Base-by-base conservation (phyloP, 2,329 filamentous ascomycete species). In the Hymenoscyphus repandus region DNA sequence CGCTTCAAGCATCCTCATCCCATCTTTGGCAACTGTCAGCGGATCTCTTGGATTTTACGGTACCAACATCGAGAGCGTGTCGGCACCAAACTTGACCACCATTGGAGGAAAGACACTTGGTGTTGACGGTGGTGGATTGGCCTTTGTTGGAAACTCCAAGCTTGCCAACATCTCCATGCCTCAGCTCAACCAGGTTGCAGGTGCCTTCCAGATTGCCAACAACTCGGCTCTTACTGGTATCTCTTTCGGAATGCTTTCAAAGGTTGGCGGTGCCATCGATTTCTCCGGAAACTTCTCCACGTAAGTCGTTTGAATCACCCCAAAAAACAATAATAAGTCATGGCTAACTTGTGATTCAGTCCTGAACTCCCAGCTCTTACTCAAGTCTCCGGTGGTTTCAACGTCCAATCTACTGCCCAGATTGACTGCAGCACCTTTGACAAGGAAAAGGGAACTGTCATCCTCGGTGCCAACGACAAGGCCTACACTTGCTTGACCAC, bases 151-250 rank as follows among this genome's bases (percentile, higher is more conserved):
- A 72, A 86, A 86, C 74, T 69, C 70, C 38, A 67, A 75, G 54
- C 72, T 86, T 45, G 68, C 73, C 67, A 96, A 95, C 79, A 77
- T 96, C 70, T 83, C 85, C 53, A 79, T 95, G 71, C 84, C 86
- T 43, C 42, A 66, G 18, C 77, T 97, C 41, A 77, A 75, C 59
- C 78, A 72, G 49, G 79, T 96, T 64, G 82, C 79, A 60, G 91
- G 89, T 73, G 89, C 86, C 68, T 80, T 95, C 68, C 83, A 86
- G 62, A 82, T 99, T 66, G 85, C 88, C 72, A 95, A 96, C 82
- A 96, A 97, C 84, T 88, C 89, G 54, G 74, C 76, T 50, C 79
- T 96, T 32, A 62, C 71, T 50, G 68, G 73, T 54, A 76, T 96
- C 58, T 82, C 81, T 32, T 87, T 97, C 72, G 77, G 79, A 55